Conservation (phyloP, 75 land plant genomes). For the Selaginella tamariscina region DNA sequence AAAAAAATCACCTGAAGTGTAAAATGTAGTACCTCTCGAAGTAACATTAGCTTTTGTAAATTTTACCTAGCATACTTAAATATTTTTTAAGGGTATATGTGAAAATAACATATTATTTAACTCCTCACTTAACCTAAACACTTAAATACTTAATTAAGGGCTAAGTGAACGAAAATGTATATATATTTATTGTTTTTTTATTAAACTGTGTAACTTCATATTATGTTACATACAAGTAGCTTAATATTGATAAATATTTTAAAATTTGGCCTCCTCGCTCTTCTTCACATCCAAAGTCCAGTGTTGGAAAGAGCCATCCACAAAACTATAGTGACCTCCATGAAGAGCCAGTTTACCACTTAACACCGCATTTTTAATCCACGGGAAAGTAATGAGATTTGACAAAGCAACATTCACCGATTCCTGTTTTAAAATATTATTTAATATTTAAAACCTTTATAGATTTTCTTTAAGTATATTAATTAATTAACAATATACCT, state of each 20-base stretch:
- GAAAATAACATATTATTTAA: too few relatives aligned
- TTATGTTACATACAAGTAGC: not conserved
- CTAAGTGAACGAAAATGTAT: too few relatives aligned
- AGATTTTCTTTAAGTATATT: not conserved
- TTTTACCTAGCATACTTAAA: too few relatives aligned
- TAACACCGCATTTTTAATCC: not conserved
- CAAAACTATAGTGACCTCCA: slow-evolving; percentile 2
- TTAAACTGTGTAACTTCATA: too few relatives aligned
- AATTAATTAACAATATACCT: too few relatives aligned
- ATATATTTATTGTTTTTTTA: too few relatives aligned
- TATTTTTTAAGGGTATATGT: too few relatives aligned
- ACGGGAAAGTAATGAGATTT: slow-evolving; percentile 1
- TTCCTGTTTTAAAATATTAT: not conserved
- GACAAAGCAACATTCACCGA: not conserved
- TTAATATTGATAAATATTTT: not conserved
- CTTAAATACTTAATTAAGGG: too few relatives aligned
- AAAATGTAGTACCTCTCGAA: too few relatives aligned
- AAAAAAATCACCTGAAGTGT: too few relatives aligned
- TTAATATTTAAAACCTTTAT: not conserved
- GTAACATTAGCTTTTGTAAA: too few relatives aligned
- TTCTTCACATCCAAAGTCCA: not conserved
- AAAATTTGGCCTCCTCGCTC: not conserved
- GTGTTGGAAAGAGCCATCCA: not conserved
- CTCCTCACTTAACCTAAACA: too few relatives aligned
- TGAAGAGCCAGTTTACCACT: not conserved